phyloP scores from a whole-genome alignment of 2,329 filamentous ascomycete species.

The Alternaria incomplexa region DNA sequence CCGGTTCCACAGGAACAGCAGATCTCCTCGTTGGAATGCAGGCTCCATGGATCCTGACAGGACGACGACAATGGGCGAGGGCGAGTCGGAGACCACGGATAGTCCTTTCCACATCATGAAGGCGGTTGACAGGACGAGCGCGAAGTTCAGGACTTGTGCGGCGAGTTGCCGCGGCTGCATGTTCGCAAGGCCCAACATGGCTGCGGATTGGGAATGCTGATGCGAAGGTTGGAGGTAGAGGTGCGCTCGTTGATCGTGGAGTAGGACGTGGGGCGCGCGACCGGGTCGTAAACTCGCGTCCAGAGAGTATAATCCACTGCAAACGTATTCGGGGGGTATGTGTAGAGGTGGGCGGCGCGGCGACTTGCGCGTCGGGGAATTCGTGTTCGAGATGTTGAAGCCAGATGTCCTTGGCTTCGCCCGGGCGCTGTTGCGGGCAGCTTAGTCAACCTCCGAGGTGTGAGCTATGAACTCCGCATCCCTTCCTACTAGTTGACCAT shows the following conservation, averaged over 20 bases:
- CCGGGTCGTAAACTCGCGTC: background rate
- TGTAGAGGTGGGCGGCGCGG: background rate
- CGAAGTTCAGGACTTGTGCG: slow-evolving; percentile 86
- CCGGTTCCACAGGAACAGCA: slow-evolving; percentile 79
- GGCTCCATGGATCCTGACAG: slow-evolving; percentile 85
- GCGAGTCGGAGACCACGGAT: slow-evolving; percentile 72
- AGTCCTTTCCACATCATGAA: slow-evolving; percentile 95
- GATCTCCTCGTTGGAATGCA: slow-evolving; percentile 78
- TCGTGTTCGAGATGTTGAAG: slow-evolving; percentile 31
- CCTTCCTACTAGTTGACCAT: background rate
- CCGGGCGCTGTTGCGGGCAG: slow-evolving; percentile 15
- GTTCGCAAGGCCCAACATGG: slow-evolving; percentile 58
- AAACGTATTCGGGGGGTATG: background rate
- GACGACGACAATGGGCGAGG: slow-evolving; percentile 78
- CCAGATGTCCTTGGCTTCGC: slow-evolving; percentile 38
- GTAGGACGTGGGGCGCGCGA: background rate
- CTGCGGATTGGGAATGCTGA: slow-evolving; percentile 17
- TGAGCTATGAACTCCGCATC: slow-evolving; percentile 16
- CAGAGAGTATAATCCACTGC: background rate
- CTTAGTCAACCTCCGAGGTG: slow-evolving; percentile 29
- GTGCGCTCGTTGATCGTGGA: background rate
- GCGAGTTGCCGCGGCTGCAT: slow-evolving; percentile 81
- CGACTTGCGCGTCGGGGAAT: slow-evolving; percentile 15
- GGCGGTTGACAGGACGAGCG: slow-evolving; percentile 84
- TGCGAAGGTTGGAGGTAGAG: background rate